These are phyloP conservation scores for Seiridium unicorne DNA, from an alignment of 2,329 filamentous ascomycete species.

Conservation along the genomic window DNA sequence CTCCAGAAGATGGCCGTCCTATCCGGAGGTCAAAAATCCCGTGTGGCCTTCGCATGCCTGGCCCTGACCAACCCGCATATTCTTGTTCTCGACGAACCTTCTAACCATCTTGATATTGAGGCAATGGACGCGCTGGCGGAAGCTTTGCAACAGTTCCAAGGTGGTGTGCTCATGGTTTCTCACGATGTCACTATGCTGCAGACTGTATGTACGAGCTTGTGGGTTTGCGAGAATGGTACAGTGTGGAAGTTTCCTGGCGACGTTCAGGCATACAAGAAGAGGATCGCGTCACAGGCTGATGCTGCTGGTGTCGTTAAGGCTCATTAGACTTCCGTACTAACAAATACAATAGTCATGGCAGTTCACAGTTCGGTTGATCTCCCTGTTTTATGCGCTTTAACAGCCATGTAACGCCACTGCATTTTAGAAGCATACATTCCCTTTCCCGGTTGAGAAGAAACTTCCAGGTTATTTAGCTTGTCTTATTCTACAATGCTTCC, in stretches of 20 bases:
- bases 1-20: conserved; percentile 93
- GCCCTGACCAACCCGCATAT: conserved; percentile 95
- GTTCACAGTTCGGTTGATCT: no score
- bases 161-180: conserved; percentile 96
- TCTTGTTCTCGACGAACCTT: conserved; percentile 95
- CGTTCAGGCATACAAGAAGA: conserved; percentile 96
- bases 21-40: conserved; percentile 96
- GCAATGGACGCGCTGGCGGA: conserved; percentile 94
- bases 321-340: conserved; percentile 36
- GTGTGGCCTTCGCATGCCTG: conserved; percentile 96
- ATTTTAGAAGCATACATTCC: no score
- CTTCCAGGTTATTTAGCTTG: no score
- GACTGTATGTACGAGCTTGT: conserved; percentile 89
- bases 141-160: conserved; percentile 83
- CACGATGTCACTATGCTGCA: conserved; percentile 99
- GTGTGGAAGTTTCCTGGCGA: conserved; percentile 96
- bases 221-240: conserved; percentile 93
- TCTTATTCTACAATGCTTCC: no score
- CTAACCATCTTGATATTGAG: conserved; percentile 98
- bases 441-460: no score
- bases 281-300: conserved; percentile 86
- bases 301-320: conserved; percentile 79
- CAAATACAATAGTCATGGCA: no score
- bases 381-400: no score
- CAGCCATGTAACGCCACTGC: no score